Evolutionary conservation across 495 filamentous ascomycete species (phyloP).

Genomic region (Annulohypoxylon moriforme): DNA sequence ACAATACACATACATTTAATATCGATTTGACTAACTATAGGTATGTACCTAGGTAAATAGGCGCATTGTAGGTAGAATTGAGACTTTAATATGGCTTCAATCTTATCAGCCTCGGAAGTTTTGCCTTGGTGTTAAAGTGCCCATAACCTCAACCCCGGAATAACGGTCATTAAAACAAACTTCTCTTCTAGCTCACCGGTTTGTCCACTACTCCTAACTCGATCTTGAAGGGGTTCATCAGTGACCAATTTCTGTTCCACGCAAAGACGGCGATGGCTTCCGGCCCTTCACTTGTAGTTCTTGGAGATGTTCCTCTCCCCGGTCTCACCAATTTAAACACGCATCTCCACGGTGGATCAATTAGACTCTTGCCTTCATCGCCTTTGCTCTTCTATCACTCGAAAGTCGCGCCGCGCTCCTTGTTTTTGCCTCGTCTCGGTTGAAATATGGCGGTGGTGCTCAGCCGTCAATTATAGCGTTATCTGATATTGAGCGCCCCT

Average conservation of each 20-base stretch:
- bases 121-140: background rate
- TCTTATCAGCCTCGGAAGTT: background rate
- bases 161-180: background rate
- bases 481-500: background rate
- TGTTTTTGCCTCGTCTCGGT: background rate
- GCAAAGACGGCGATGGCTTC: background rate
- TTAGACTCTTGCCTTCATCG: background rate
- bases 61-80: no score
- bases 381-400: constrained; percentile 20
- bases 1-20: background rate
- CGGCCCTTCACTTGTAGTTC: background rate
- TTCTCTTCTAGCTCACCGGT: background rate
- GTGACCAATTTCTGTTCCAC: background rate
- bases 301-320: background rate
- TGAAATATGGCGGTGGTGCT: constrained; percentile 10
- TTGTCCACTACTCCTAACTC: background rate
- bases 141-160: background rate
- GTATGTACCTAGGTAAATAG: background rate
- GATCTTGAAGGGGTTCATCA: background rate
- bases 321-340: background rate
- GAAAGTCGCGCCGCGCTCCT: constrained; percentile 11
- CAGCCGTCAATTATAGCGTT: background rate
- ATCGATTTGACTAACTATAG: background rate
- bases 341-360: background rate
- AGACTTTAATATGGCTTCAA: background rate